Evolutionary conservation across 1,284 basidiomycete species (phyloP).

Genomic region (Melampsora americana): DNA sequence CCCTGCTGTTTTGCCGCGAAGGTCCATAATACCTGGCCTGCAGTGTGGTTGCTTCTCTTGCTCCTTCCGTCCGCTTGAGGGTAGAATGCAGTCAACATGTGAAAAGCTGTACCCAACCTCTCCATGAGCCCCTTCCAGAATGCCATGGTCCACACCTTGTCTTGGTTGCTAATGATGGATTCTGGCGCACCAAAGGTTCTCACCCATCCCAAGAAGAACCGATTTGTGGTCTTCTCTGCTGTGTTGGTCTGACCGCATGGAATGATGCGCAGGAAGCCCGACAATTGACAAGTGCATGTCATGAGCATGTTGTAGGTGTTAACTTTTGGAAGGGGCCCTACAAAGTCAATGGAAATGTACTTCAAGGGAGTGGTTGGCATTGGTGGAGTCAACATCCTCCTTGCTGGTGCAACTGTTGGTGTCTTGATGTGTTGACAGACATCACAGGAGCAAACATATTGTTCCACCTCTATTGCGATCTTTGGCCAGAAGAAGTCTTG

Average conservation of each 20-base stretch:
- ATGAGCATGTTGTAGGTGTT: conserved; percentile 14
- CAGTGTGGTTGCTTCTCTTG: conserved; percentile 54
- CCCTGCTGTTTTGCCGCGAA: conserved; percentile 36
- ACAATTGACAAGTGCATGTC: conserved; percentile 10
- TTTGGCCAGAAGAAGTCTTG: conserved; percentile 20
- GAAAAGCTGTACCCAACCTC: conserved; percentile 46
- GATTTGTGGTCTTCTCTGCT: not conserved
- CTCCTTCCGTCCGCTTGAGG: conserved; percentile 51
- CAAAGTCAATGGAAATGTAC: not conserved
- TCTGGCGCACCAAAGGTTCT: conserved; percentile 45
- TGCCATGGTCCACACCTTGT: conserved; percentile 48
- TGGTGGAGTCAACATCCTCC: conserved; percentile 10
- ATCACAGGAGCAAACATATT: not conserved
- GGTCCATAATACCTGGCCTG: conserved; percentile 48
- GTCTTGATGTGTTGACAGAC: conserved; percentile 4
- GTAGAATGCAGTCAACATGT: conserved; percentile 48
- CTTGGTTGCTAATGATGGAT: conserved; percentile 49
- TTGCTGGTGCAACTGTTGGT: not conserved
- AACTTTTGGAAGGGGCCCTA: not conserved
- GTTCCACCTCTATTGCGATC: not conserved
- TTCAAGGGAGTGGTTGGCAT: not conserved
- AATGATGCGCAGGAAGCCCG: not conserved
- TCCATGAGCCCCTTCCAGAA: conserved; percentile 50
- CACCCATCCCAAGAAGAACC: conserved; percentile 10
- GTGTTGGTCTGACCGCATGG: not conserved